These are phyloP conservation scores for Henningerozyma blattae DNA, from an alignment of 805 yeast species.

Conservation along the genomic window DNA sequence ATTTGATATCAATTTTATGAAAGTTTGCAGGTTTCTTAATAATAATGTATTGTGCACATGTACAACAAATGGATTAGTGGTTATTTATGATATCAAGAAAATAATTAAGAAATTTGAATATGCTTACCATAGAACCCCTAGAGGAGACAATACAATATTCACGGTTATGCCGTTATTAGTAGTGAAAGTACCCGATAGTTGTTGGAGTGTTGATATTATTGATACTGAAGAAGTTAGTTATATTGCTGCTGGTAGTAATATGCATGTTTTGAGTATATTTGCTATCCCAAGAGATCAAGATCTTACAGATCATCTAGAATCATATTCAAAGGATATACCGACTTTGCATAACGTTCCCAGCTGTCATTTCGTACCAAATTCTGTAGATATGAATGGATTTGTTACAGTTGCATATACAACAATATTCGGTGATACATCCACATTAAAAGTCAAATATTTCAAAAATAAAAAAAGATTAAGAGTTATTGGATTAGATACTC, in stretches of 20 bases:
- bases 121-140: background rate
- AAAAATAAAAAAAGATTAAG: background rate
- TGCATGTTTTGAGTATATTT: constrained; percentile 12
- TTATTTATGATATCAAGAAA: constrained; percentile 27
- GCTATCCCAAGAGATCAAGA: constrained; percentile 1
- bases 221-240: constrained; percentile 1
- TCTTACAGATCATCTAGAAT: background rate
- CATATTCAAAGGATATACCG: constrained; percentile 5
- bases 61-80: constrained; percentile 42
- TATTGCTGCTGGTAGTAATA: constrained; percentile 15
- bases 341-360: constrained; percentile 12
- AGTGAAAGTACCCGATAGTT: constrained; percentile 8
- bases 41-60: constrained; percentile 37
- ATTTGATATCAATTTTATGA: constrained; percentile 40
- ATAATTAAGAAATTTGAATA: constrained; percentile 13
- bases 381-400: constrained; percentile 5
- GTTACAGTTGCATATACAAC: constrained; percentile 10
- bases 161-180: constrained; percentile 3
- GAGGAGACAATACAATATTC: background rate
- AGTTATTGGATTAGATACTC: constrained; percentile 6
- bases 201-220: constrained; percentile 16
- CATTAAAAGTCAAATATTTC: constrained; percentile 6
- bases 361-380: constrained; percentile 8
- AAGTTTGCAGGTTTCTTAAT: constrained; percentile 25
- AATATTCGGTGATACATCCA: constrained; percentile 12